Conservation (phyloP, 768 basidiomycete species). For the Pisolithus microcarpus region DNA sequence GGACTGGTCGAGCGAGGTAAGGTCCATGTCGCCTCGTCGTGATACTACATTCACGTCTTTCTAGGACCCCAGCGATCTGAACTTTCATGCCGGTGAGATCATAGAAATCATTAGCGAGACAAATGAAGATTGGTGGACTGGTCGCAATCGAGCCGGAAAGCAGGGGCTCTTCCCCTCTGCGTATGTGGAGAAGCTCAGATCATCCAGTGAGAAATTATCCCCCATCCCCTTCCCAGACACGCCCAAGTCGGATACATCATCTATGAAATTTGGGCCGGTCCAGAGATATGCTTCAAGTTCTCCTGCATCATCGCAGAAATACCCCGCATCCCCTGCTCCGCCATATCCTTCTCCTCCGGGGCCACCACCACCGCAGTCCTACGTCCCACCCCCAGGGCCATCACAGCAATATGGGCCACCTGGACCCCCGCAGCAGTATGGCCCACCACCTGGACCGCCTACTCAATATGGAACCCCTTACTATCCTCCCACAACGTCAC, state of each 20-base stretch:
- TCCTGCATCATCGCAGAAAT: not conserved
- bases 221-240: slow-evolving; percentile 19
- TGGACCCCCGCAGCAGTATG: slow-evolving; percentile 7
- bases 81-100: slow-evolving; percentile 66
- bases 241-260: slow-evolving; percentile 11
- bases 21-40: not conserved
- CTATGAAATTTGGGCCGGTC: slow-evolving; percentile 2
- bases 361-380: not conserved
- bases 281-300: slow-evolving; percentile 2
- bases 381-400: not conserved
- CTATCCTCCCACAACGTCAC: slow-evolving; percentile 29
- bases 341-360: not conserved
- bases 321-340: not conserved
- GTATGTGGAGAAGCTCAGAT: slow-evolving; percentile 57
- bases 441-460: slow-evolving; percentile 9
- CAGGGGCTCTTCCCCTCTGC: slow-evolving; percentile 74
- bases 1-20: slow-evolving; percentile 26
- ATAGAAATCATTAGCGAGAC: slow-evolving; percentile 77
- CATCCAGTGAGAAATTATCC: slow-evolving; percentile 10
- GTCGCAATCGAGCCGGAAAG: slow-evolving; percentile 48
- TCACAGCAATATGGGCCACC: not conserved
- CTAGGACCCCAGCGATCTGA: slow-evolving; percentile 72
- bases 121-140: slow-evolving; percentile 90
- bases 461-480: slow-evolving; percentile 13
- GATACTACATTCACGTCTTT: slow-evolving; percentile 3